A percentile compares a stretch with the other conserved stretches of the same genome.
Conservation (phyloP, 371 early-diverging fungal species). For the Mortierella sp. region DNA sequence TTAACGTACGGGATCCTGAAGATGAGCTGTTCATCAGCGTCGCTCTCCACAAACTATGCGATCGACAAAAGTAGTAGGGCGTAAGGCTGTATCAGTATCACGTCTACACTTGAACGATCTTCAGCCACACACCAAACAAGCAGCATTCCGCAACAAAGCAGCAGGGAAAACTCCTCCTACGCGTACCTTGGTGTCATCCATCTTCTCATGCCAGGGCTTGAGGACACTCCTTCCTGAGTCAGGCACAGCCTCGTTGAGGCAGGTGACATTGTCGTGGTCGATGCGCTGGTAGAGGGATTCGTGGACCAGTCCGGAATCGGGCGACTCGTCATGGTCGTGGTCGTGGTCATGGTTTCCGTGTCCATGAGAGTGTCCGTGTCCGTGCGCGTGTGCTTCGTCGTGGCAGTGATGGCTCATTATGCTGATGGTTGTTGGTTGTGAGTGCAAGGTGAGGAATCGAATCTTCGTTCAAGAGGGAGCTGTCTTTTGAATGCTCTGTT, state of each 20-base stretch:
- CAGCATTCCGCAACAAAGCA: neutral
- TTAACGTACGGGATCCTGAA: constrained; percentile 85
- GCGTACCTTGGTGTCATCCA: constrained; percentile 75
- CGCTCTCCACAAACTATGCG: constrained; percentile 80
- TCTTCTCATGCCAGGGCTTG: constrained; percentile 88
- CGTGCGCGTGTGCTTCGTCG: constrained; percentile 63
- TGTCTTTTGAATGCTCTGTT: no score
- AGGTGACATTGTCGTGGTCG: constrained; percentile 82
- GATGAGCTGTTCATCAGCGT: constrained; percentile 93
- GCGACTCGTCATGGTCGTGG: constrained; percentile 81
- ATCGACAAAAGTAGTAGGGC: neutral
- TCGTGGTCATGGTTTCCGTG: constrained; percentile 74
- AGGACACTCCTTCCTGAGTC: constrained; percentile 83
- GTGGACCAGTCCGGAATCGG: constrained; percentile 75
- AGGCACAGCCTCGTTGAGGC: constrained; percentile 84
- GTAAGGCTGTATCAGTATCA: neutral
- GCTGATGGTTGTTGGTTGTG: neutral
- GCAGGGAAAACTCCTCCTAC: neutral
- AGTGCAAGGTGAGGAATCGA: no score
- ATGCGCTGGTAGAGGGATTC: constrained; percentile 87
- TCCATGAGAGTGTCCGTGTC: constrained; percentile 57
- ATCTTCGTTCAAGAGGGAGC: no score
- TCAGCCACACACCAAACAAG: neutral
- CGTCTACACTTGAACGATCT: neutral
- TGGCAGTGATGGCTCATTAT: constrained; percentile 61